These are phyloP conservation scores for Melastoma malabathricum DNA, from an alignment of 345 rosid genomes.

Conservation along the genomic window DNA sequence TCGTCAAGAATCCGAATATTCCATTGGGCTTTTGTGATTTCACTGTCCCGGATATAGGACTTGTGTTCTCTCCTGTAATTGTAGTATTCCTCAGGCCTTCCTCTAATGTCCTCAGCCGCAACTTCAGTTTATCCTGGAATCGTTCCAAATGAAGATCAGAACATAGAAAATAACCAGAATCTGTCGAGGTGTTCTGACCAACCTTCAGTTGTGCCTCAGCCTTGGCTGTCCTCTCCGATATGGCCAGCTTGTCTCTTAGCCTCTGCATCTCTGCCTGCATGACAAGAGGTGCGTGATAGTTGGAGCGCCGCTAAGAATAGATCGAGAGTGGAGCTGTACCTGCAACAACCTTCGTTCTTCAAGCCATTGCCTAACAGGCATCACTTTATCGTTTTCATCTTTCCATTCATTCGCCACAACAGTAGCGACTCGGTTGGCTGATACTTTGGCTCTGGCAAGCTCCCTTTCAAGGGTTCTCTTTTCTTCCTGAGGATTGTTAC, in stretches of 20 bases:
- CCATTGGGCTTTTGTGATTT: slow-evolving; percentile 42
- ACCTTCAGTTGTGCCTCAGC: slow-evolving; percentile 93
- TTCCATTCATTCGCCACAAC: slow-evolving; percentile 95
- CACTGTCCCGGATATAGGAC: slow-evolving; percentile 18
- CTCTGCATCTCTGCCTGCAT: slow-evolving; percentile 81
- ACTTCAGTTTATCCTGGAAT: slow-evolving; percentile 64
- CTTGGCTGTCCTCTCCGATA: slow-evolving; percentile 76
- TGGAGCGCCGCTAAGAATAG: too few relatives aligned
- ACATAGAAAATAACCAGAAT: not conserved
- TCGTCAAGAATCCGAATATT: slow-evolving; percentile 56
- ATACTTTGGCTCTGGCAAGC: slow-evolving; percentile 72
- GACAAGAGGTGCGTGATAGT: not conserved
- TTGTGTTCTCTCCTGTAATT: slow-evolving; percentile 15
- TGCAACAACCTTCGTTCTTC: slow-evolving; percentile 79
- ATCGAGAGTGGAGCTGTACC: slow-evolving; percentile 21
- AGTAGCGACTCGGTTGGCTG: slow-evolving; percentile 69
- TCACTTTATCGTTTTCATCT: slow-evolving; percentile 80
- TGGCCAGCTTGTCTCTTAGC: slow-evolving; percentile 58
- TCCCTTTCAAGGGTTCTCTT: slow-evolving; percentile 90
- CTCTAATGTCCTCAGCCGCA: slow-evolving; percentile 68
- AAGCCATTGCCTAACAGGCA: slow-evolving; percentile 88
- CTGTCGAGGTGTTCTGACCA: not conserved
- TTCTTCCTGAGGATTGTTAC: slow-evolving; percentile 42
- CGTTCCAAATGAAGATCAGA: slow-evolving; percentile 1
- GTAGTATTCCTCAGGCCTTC: slow-evolving; percentile 40